Percentiles rank a stretch among this genome's conserved stretches.
phyloP scores from a whole-genome alignment of 306 rosid species.

The Prunus mume region DNA sequence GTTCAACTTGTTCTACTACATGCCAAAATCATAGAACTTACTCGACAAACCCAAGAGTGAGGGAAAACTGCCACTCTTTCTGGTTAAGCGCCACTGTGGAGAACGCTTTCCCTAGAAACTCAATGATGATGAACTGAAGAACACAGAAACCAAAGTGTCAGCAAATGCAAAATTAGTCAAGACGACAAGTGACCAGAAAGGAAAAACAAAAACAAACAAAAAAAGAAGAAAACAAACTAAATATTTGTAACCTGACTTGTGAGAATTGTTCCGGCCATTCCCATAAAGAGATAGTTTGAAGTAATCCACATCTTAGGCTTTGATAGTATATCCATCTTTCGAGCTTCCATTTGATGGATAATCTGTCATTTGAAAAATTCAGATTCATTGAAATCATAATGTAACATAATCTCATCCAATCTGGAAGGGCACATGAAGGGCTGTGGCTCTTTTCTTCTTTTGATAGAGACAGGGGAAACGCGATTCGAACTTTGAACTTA shows the following conservation, averaged over 20 bases:
- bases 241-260: conserved; percentile 34
- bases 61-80: conserved; percentile 68
- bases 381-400: background rate
- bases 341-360: conserved; percentile 68
- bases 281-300: conserved; percentile 62
- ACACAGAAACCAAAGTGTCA: conserved; percentile 1
- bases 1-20: too few species aligned
- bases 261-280: conserved; percentile 56
- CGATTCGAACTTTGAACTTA: too few species aligned
- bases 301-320: conserved; percentile 57
- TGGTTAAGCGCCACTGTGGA: conserved; percentile 56
- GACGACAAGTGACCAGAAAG: too few species aligned
- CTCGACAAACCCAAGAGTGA: conserved; percentile 65
- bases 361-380: conserved; percentile 37
- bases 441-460: too few species aligned
- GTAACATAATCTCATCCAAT: too few species aligned
- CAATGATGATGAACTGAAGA: conserved; percentile 58
- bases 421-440: too few species aligned
- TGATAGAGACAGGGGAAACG: too few species aligned
- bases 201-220: too few species aligned
- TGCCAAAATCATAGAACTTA: conserved; percentile 12
- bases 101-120: conserved; percentile 68
- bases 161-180: background rate
- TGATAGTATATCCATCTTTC: conserved; percentile 63
- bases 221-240: too few species aligned